Base-by-base conservation (phyloP, 129 eudicot species). In the Silybum marianum region DNA sequence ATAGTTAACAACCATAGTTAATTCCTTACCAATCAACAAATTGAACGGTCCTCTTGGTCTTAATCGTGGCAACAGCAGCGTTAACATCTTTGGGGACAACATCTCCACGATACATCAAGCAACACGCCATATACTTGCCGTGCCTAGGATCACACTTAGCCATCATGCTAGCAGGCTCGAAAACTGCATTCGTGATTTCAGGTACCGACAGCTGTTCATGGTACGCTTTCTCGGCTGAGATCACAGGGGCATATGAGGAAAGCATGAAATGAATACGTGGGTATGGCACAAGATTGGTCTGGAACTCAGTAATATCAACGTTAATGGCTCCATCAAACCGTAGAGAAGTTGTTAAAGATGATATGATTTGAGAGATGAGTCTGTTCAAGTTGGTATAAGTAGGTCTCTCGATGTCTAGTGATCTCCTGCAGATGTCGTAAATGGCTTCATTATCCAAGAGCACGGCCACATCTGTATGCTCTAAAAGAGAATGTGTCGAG, bases 241-340 rank as follows among this genome's bases (percentile, higher is more conserved):
- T 95, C 71, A 95, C 99, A 58, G 97, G 97, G 89, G 99, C 97
- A 78, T 95, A 95, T 7, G 97, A 95, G 18, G 99, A 95, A 81
- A 95, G 94, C 99, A 95, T 95, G 84, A 95, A 95, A 83, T 95
- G 99, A 69, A 95, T 92, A 36, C 99, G 93, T 14, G 99, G 99
- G 81, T 92, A 95, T 24, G 97, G 99, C 28, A 95, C 99, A 44
- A 95, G 97, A 83, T 92, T 95, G 39, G 99, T 95, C 86, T 92
- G 97, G 86, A 95, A 95, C 86, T 95, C 99, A 0, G 97, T 92
- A 14, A 95, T 78, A 34, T 95, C 99, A 5, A 95, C 99, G 21
- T 95, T 95, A 76, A 95, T 95, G 81, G 99, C 99, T 79, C 99
- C 99, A 82, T 92, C 99, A 79, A 95, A 95, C 69, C 99, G 90